Evolutionary conservation across 805 yeast species (phyloP).

Genomic region (Candida dajiaensis): DNA sequence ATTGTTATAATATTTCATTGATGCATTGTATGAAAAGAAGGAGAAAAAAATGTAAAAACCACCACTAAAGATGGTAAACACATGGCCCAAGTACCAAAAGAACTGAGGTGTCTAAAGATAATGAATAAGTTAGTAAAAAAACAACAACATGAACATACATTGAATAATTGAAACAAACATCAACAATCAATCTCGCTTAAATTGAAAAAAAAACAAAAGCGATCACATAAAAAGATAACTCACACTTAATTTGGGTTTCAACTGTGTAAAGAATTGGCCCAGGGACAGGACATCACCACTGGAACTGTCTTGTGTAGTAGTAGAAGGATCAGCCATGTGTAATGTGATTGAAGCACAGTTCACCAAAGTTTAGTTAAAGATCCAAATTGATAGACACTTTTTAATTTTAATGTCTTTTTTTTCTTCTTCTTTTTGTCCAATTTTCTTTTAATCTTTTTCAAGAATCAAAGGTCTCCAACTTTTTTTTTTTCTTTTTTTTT

Average conservation of each 20-base stretch:
- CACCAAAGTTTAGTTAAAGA: background rate
- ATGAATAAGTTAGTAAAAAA: background rate
- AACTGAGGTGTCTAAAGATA: constrained; percentile 47
- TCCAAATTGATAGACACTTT: no score
- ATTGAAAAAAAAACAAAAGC: no score
- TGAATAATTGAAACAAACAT: no score
- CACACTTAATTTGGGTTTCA: constrained; percentile 3
- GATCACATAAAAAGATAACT: background rate
- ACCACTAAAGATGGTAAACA: constrained; percentile 40
- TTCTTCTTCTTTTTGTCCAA: no score
- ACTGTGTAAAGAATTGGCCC: constrained; percentile 3
- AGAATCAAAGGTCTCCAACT: no score
- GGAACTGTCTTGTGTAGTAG: constrained; percentile 1
- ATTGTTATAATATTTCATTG: constrained; percentile 33
- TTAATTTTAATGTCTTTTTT: no score
- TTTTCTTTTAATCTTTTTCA: no score
- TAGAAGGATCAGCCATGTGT: constrained; percentile 8
- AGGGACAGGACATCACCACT: background rate
- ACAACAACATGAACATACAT: no score
- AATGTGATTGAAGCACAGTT: background rate
- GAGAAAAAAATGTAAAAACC: constrained; percentile 34
- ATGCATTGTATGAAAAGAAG: constrained; percentile 30
- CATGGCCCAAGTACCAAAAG: constrained; percentile 66
- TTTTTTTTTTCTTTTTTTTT: background rate
- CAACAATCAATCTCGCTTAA: background rate